A percentile compares a stretch with the other conserved stretches of the same genome.
Evolutionary conservation across 495 filamentous ascomycete species (phyloP).

Genomic region (Aspergillus nidulans): DNA sequence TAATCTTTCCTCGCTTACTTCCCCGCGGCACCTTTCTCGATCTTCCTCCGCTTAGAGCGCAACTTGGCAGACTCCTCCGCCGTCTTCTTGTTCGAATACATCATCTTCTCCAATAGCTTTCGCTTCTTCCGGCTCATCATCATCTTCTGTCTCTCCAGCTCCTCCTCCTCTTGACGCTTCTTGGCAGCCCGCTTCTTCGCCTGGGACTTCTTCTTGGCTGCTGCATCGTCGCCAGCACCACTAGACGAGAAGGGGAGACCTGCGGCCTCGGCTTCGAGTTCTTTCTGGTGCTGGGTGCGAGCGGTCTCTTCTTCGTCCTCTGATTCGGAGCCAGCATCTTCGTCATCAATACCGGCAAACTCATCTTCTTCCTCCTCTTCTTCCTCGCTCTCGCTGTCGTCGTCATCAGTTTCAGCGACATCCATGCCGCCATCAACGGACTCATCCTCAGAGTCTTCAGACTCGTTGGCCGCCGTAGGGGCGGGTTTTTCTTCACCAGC

Average conservation of each 20-base stretch:
- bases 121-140: slow-evolving; percentile 92
- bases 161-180: slow-evolving; percentile 74
- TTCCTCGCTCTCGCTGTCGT: slow-evolving; percentile 44
- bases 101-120: slow-evolving; percentile 88
- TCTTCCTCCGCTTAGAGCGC: slow-evolving; percentile 78
- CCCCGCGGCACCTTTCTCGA: slow-evolving; percentile 64
- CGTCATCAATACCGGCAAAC: slow-evolving; percentile 40
- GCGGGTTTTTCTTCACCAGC: slow-evolving; percentile 16
- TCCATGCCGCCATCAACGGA: slow-evolving; percentile 56
- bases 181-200: slow-evolving; percentile 63
- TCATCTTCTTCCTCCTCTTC: slow-evolving; percentile 37
- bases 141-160: slow-evolving; percentile 80
- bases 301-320: slow-evolving; percentile 52
- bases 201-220: slow-evolving; percentile 56
- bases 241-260: slow-evolving; percentile 47
- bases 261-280: slow-evolving; percentile 84
- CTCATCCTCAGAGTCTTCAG: slow-evolving; percentile 48
- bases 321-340: slow-evolving; percentile 38
- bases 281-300: slow-evolving; percentile 66
- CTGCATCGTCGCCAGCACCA: slow-evolving; percentile 28
- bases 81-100: slow-evolving; percentile 80
- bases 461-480: slow-evolving; percentile 11
- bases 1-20: slow-evolving; percentile 23
- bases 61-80: slow-evolving; percentile 70
- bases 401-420: slow-evolving; percentile 48